Evolutionary conservation across 176 grass and related monocot species (phyloP).

Genomic region (Tuctoria greenei): DNA sequence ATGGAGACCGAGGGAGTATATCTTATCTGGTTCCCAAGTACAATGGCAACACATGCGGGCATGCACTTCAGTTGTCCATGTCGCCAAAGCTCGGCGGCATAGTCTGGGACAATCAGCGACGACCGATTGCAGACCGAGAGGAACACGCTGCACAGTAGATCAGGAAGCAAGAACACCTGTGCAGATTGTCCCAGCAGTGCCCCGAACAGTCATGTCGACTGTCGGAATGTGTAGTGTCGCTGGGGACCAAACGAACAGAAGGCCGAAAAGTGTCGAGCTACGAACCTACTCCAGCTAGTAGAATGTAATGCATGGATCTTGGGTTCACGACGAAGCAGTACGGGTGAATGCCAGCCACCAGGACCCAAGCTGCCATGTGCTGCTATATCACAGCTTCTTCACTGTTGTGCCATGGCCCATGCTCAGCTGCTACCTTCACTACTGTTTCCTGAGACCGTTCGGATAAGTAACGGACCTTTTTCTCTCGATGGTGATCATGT

Average conservation of each 20-base stretch:
- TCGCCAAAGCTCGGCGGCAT: neutral
- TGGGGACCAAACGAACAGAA: conserved; percentile 1
- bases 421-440: neutral
- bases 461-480: neutral
- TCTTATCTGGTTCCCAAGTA: neutral
- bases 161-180: neutral
- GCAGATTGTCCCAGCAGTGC: neutral
- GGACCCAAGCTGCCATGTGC: too few species aligned
- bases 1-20: too few species aligned
- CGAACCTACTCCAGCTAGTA: neutral
- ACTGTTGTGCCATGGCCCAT: neutral
- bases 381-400: neutral
- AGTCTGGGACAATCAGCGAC: neutral
- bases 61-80: neutral
- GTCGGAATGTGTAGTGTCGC: too few species aligned
- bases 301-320: neutral
- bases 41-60: neutral
- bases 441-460: neutral
- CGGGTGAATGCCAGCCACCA: neutral
- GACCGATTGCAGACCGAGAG: neutral
- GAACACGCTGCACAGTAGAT: neutral
- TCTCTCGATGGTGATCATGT: neutral
- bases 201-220: neutral
- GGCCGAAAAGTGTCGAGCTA: conserved; percentile 5
- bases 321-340: neutral